These are phyloP conservation scores for Neofusicoccum ribis DNA, from an alignment of 2,329 filamentous ascomycete species.

Conservation along the genomic window DNA sequence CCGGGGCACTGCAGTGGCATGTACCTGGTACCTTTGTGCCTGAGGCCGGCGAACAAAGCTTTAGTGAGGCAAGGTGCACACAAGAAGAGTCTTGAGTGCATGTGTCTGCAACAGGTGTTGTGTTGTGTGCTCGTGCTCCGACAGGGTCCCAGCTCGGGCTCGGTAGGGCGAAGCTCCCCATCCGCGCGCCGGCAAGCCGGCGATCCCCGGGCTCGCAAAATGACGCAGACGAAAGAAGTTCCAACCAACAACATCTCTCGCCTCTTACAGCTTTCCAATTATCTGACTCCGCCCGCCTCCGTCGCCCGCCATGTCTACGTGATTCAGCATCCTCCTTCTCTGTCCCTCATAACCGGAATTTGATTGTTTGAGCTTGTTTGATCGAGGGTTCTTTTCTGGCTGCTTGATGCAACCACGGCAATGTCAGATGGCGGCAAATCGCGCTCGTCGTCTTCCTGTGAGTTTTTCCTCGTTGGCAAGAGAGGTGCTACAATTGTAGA, in stretches of 20 bases:
- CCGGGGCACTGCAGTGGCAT: not conserved
- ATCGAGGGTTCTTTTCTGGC: not conserved
- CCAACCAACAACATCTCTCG: not conserved
- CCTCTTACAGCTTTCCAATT: not conserved
- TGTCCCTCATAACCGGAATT: not conserved
- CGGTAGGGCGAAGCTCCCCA: not conserved
- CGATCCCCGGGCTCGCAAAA: slow-evolving; percentile 9
- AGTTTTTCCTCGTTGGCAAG: slow-evolving; percentile 21
- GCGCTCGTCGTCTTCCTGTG: slow-evolving; percentile 53
- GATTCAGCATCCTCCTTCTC: not conserved
- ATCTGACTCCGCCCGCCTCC: not conserved
- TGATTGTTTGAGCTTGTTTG: not conserved
- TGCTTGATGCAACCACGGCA: slow-evolving; percentile 34
- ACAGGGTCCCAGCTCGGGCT: not conserved
- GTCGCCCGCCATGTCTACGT: slow-evolving; percentile 10
- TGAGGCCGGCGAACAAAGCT: not conserved
- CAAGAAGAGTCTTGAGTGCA: not conserved
- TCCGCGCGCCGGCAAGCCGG: not conserved
- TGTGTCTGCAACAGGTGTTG: not conserved
- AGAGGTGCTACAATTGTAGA: too few species aligned
- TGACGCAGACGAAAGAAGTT: slow-evolving; percentile 19
- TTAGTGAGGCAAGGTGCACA: not conserved
- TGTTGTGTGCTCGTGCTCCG: not conserved
- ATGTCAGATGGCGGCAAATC: slow-evolving; percentile 55
- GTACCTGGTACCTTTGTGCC: not conserved